Percentiles rank a stretch among this genome's conserved stretches.
These are phyloP conservation scores for Barbatosphaeria neglecta DNA, from an alignment of 495 filamentous ascomycete genomes.

Conservation along the genomic window DNA sequence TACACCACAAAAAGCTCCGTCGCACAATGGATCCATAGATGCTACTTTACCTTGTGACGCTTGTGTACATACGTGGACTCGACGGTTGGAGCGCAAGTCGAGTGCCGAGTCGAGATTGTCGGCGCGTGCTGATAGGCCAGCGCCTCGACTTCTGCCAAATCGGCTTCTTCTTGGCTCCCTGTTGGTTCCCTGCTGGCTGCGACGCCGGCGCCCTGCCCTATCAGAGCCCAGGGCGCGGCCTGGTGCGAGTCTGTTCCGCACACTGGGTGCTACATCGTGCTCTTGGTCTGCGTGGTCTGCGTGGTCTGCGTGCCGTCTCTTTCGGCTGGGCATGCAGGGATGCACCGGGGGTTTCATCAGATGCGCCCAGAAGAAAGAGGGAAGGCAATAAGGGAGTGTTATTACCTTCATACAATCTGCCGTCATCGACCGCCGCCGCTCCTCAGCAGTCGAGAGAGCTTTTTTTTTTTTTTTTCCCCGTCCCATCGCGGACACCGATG, in stretches of 20 bases:
- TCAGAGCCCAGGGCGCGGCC: not conserved
- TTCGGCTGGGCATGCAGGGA: not conserved
- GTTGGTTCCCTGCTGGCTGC: too few relatives aligned
- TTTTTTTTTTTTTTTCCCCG: too few relatives aligned
- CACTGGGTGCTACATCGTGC: not conserved
- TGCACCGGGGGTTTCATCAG: not conserved
- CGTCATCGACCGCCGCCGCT: not conserved
- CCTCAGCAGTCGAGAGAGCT: too few relatives aligned
- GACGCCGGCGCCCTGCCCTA: not conserved
- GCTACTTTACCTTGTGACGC: too few relatives aligned
- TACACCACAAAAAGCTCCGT: too few relatives aligned
- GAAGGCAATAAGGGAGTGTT: too few relatives aligned
- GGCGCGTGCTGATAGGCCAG: constrained; percentile 13
- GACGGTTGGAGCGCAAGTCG: constrained; percentile 1
- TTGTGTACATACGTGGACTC: too few relatives aligned
- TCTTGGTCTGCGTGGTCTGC: not conserved
- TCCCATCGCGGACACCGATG: not conserved
- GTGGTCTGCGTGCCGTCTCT: not conserved
- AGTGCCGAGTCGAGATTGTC: constrained; percentile 3
- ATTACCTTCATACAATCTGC: not conserved
- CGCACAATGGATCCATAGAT: too few relatives aligned
- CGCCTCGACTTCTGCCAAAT: constrained; percentile 5
- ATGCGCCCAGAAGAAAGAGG: not conserved
- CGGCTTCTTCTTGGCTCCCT: constrained; percentile 11
- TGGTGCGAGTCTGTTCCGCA: not conserved